Conservation (phyloP, 1,284 basidiomycete genomes). For the Heterobasidion annosum region DNA sequence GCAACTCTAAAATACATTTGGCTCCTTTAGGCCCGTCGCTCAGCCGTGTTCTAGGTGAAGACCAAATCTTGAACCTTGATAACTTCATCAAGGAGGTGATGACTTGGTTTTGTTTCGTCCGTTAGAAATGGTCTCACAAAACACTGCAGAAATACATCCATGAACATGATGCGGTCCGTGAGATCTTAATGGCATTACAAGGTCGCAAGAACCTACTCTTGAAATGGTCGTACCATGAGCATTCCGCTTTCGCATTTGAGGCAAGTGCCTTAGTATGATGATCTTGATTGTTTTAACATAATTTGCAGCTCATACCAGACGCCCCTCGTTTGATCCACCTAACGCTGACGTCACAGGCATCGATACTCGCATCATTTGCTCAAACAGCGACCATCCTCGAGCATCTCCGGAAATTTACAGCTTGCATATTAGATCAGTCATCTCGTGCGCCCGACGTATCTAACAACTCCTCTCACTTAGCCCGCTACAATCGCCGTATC, state of each 20-base stretch:
- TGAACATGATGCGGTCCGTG: slow-evolving; percentile 66
- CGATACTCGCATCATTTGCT: slow-evolving; percentile 51
- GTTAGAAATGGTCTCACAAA: not conserved
- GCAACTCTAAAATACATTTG: not conserved
- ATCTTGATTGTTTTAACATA: not conserved
- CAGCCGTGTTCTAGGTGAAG: slow-evolving; percentile 26
- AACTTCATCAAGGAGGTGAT: slow-evolving; percentile 24
- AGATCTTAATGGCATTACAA: slow-evolving; percentile 65
- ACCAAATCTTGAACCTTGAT: slow-evolving; percentile 16
- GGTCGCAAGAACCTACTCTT: slow-evolving; percentile 56
- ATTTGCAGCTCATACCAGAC: slow-evolving; percentile 34
- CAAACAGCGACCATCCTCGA: slow-evolving; percentile 46
- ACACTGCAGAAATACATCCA: slow-evolving; percentile 48
- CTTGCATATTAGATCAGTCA: slow-evolving; percentile 27
- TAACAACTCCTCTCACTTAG: slow-evolving; percentile 10
- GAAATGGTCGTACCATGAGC: slow-evolving; percentile 25
- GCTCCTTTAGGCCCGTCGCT: slow-evolving; percentile 35
- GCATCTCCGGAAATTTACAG: slow-evolving; percentile 52
- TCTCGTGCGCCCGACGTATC: slow-evolving; percentile 11
- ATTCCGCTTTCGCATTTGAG: slow-evolving; percentile 17
- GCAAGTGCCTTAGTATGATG: slow-evolving; percentile 6
- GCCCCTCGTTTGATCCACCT: slow-evolving; percentile 56
- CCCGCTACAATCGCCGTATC: slow-evolving; percentile 11
- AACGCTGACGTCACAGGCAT: slow-evolving; percentile 51
- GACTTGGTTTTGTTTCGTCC: not conserved